Evolutionary conservation across 2,329 filamentous ascomycete species (phyloP), one percentile per base, ranked within the genome.

Genomic region (Intubia oerlemansii): DNA sequence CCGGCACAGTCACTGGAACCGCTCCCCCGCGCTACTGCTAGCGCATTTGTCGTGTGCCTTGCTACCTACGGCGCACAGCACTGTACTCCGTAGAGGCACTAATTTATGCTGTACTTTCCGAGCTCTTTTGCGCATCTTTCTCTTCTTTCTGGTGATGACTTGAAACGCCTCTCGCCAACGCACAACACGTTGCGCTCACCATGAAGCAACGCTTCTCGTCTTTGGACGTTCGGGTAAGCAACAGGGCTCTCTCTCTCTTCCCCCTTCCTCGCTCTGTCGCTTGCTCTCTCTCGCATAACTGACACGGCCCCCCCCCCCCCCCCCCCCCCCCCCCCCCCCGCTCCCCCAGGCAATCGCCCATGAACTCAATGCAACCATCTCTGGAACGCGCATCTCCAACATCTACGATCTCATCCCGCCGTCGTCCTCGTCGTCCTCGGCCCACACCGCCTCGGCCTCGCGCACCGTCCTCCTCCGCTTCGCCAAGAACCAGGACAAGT

Each of bases 401-500:
- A 74, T 93, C 48, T 95, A 98, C 56, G 88, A 98, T 49, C 68
- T 98, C 34, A 32, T 39, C 18, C 36, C 37, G 10, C 37, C 37
- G 3, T 31, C 32, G 5, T 18, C 33, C 1, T 15, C 29, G 4
- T 28, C 37, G n/a, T 13, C 25, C 15, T 27, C 33, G 2, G 19
- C 33, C 6, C 28, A 32, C 10, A 23, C 33, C 2, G 22, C 35
- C 5, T 32, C 36, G 5, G 16, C 26, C 3, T 91, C 81, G 36
- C 82, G 82, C 38, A 82, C 85, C 46, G 93, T 95, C 44, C 80
- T 95, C 45, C 66, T 98, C 50, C 95, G 93, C 47, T 88, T 98
- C 46, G 72, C 82, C 31, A 91, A 88, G 48, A 81, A 85, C 24
- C 74, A 85, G 44, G 66, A 74, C 39, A 82, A 84, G 50, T 75